A percentile compares a stretch with the other conserved stretches of the same genome.
These are phyloP conservation scores for Tetrahymena elliotti DNA, from an alignment of 73 alveolate genomes.

Conservation along the genomic window DNA sequence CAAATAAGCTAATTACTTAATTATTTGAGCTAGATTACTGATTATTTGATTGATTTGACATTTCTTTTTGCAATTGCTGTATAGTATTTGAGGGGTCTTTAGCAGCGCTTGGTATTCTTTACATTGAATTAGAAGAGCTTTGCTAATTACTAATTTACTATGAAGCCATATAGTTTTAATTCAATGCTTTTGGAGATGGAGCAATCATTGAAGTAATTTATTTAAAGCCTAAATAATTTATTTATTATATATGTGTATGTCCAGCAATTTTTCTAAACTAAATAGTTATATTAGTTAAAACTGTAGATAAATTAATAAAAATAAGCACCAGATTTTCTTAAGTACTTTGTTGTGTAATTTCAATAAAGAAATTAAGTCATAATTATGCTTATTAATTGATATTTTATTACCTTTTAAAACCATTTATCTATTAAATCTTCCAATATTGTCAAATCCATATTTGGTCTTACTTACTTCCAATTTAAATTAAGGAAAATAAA, in stretches of 20 bases:
- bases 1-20: background rate
- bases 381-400: background rate
- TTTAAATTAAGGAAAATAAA: no score
- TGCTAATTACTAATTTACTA: background rate
- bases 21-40: background rate
- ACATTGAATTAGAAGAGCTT: background rate
- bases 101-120: background rate
- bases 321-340: background rate
- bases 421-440: background rate
- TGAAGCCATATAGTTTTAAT: background rate
- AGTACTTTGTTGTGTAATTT: background rate
- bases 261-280: background rate
- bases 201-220: background rate
- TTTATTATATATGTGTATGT: background rate
- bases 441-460: background rate
- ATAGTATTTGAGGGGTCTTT: background rate
- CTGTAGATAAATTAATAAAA: background rate
- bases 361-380: background rate
- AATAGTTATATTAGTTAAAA: background rate
- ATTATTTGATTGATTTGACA: background rate
- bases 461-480: no score
- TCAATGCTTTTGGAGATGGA: background rate
- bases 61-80: background rate
- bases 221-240: background rate
- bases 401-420: background rate